A percentile compares a stretch with the other conserved stretches of the same genome.
Conservation (phyloP, 2,329 filamentous ascomycete species). For the Pseudogymnoascus verrucosus region DNA sequence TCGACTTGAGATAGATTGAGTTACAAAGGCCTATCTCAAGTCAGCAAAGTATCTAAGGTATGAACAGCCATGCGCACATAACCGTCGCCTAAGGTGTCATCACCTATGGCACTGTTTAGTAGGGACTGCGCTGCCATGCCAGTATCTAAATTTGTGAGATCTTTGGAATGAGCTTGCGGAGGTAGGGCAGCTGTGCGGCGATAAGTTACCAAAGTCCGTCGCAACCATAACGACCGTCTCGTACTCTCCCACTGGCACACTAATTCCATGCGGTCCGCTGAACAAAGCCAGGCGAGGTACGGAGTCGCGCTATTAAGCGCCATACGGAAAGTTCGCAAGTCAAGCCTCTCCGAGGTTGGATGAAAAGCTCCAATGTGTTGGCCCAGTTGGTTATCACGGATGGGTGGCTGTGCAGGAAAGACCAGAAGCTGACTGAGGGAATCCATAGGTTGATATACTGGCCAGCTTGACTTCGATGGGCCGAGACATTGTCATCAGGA, state of each 20-base stretch:
- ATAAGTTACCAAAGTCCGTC: too few species aligned
- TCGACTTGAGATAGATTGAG: too few species aligned
- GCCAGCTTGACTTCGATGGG: not conserved
- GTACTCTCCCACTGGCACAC: too few species aligned
- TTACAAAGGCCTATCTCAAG: too few species aligned
- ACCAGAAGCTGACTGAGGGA: conserved; percentile 1
- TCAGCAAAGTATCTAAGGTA: not conserved
- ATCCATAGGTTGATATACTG: conserved; percentile 15
- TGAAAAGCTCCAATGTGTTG: not conserved
- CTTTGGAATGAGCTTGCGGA: not conserved
- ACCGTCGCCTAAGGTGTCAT: not conserved
- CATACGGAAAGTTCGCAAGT: too few species aligned
- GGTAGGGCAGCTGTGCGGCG: too few species aligned
- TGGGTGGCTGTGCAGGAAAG: conserved; percentile 9
- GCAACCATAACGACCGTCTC: too few species aligned
- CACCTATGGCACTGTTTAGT: not conserved
- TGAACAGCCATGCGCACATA: not conserved
- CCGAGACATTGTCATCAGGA: not conserved
- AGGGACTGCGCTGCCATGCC: not conserved
- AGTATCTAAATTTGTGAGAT: not conserved
- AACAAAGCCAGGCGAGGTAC: too few species aligned
- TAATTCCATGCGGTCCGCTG: too few species aligned
- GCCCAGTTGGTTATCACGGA: not conserved
- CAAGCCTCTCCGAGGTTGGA: too few species aligned
- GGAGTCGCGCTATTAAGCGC: too few species aligned